A percentile compares a stretch with the other conserved stretches of the same genome.
Evolutionary conservation across 768 basidiomycete genomes (phyloP).

Genomic region (Tubosaeta sp.): DNA sequence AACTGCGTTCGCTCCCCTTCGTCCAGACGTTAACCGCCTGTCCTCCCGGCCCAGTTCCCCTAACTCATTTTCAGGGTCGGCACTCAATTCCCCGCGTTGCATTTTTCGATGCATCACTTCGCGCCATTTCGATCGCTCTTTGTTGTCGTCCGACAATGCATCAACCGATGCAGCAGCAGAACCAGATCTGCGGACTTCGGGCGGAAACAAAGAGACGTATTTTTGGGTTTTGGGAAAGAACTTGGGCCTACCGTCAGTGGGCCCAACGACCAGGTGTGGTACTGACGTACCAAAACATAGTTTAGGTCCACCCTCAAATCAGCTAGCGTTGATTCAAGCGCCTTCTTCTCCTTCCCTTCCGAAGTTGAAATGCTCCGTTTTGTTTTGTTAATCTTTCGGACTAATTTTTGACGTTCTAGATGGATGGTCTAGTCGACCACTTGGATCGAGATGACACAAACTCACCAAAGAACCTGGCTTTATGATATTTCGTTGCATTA

Average conservation of each 20-base stretch:
- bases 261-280: background rate
- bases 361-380: slow-evolving; percentile 47
- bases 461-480: slow-evolving; percentile 91
- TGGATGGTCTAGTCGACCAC: background rate
- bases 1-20: background rate
- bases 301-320: slow-evolving; percentile 84
- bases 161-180: slow-evolving; percentile 6
- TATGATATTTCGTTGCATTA: slow-evolving; percentile 78
- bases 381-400: slow-evolving; percentile 69
- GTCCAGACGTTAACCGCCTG: background rate
- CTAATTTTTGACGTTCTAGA: slow-evolving; percentile 82
- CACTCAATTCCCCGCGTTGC: slow-evolving; percentile 51
- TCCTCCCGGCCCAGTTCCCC: slow-evolving; percentile 8
- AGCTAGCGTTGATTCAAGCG: slow-evolving; percentile 45
- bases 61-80: slow-evolving; percentile 54
- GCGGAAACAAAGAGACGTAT: slow-evolving; percentile 88
- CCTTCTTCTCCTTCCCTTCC: slow-evolving; percentile 34
- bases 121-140: slow-evolving; percentile 56
- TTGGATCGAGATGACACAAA: background rate
- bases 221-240: slow-evolving; percentile 82
- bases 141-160: slow-evolving; percentile 31
- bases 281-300: slow-evolving; percentile 69
- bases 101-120: slow-evolving; percentile 56
- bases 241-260: slow-evolving; percentile 34
- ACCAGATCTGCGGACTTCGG: slow-evolving; percentile 40